A percentile compares a stretch with the other conserved stretches of the same genome.
These are phyloP conservation scores for Lophium mytilinum DNA, from an alignment of 495 filamentous ascomycete genomes.

Conservation along the genomic window DNA sequence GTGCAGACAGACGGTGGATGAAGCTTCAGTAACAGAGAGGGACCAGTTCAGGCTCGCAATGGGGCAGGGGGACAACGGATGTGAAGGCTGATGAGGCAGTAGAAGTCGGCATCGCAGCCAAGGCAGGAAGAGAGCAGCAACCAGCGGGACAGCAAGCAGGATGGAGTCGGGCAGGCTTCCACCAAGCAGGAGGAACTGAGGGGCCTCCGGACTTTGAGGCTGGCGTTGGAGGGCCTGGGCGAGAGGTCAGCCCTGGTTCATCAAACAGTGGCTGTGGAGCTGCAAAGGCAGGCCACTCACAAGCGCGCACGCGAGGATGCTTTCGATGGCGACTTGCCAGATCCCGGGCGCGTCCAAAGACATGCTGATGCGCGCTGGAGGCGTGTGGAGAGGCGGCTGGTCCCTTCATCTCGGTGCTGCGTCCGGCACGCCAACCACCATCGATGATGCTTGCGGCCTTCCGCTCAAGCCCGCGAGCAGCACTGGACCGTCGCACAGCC, in stretches of 20 bases:
- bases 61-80: background rate
- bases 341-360: too few relatives aligned
- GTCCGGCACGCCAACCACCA: too few relatives aligned
- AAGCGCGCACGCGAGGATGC: too few relatives aligned
- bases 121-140: background rate
- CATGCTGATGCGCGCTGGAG: too few relatives aligned
- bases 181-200: background rate
- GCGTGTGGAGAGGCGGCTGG: too few relatives aligned
- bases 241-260: background rate
- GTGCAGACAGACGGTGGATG: background rate
- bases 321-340: too few relatives aligned
- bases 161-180: background rate
- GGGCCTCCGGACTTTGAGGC: background rate
- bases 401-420: too few relatives aligned
- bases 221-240: background rate
- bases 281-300: too few relatives aligned
- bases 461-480: too few relatives aligned
- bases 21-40: background rate
- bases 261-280: background rate
- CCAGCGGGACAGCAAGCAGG: background rate
- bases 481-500: too few relatives aligned
- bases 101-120: background rate
- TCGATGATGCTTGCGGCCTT: too few relatives aligned
- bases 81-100: background rate
- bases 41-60: background rate